Percentiles rank a stretch among this genome's conserved stretches.
Evolutionary conservation across 768 basidiomycete genomes (phyloP).

Genomic region (Termitomyces sp.): DNA sequence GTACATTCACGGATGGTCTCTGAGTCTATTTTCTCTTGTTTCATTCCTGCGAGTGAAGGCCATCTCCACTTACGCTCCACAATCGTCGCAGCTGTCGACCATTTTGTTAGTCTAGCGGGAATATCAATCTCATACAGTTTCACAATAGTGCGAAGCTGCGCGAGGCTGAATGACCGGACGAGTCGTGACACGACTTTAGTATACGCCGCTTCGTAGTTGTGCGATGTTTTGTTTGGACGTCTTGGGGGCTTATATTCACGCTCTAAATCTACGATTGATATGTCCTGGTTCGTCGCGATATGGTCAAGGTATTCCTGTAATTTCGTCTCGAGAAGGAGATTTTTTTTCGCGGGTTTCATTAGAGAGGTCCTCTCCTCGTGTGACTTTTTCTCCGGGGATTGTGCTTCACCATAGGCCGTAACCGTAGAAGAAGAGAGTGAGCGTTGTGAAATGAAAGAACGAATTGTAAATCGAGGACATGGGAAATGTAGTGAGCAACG

Average conservation of each 20-base stretch:
- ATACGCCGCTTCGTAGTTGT: constrained; percentile 49
- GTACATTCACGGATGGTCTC: constrained; percentile 43
- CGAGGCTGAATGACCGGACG: constrained; percentile 55
- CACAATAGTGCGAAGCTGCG: constrained; percentile 54
- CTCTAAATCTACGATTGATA: constrained; percentile 61
- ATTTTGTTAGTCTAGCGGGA: constrained; percentile 30
- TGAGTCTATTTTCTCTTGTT: constrained; percentile 45
- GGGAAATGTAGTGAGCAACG: constrained; percentile 7
- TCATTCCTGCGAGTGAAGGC: constrained; percentile 53
- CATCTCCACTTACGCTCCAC: constrained; percentile 67
- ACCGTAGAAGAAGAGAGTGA: neutral
- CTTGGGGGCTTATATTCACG: constrained; percentile 40
- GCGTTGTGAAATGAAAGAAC: neutral
- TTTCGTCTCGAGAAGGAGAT: constrained; percentile 36
- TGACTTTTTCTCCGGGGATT: neutral
- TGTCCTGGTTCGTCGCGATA: constrained; percentile 38
- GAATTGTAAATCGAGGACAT: neutral
- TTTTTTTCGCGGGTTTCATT: constrained; percentile 10
- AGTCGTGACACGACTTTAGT: constrained; percentile 46
- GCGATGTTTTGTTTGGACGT: constrained; percentile 23
- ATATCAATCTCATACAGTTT: constrained; percentile 39
- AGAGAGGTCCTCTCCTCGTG: neutral
- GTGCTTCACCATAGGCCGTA: neutral
- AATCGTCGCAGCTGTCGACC: constrained; percentile 41
- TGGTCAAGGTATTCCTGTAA: constrained; percentile 55